These are phyloP conservation scores for Agroathelia rolfsii DNA, from an alignment of 1,284 basidiomycete species.

Conservation along the genomic window DNA sequence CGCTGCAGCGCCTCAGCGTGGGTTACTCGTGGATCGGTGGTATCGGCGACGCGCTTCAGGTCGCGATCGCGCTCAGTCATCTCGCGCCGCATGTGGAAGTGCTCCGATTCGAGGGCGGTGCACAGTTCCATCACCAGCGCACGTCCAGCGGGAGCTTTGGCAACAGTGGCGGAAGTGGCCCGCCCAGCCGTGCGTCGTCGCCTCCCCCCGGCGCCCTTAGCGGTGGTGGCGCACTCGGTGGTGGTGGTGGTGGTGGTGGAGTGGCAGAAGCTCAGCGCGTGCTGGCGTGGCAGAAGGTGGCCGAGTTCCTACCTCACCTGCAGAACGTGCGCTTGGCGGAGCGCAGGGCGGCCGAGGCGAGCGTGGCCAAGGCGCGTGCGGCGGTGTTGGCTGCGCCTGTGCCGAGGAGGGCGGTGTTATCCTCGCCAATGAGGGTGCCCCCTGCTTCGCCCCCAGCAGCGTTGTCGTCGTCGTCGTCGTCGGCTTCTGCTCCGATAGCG, in stretches of 20 bases:
- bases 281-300: slow-evolving; percentile 60
- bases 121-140: too few species aligned
- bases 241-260: too few species aligned
- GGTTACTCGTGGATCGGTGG: slow-evolving; percentile 72
- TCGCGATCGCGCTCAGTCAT: slow-evolving; percentile 63
- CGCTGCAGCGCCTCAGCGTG: slow-evolving; percentile 50
- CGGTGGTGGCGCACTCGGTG: too few species aligned
- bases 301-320: slow-evolving; percentile 57
- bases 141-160: too few species aligned
- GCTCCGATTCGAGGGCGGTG: slow-evolving; percentile 60
- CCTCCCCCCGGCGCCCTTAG: too few species aligned
- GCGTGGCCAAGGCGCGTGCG: slow-evolving; percentile 19
- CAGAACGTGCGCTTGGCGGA: slow-evolving; percentile 56
- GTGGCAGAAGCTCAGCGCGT: slow-evolving; percentile 54
- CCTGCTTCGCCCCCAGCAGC: too few species aligned
- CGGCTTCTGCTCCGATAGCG: too few species aligned
- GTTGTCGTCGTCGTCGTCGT: too few species aligned
- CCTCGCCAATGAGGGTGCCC: too few species aligned
- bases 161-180: too few species aligned
- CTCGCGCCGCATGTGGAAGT: slow-evolving; percentile 58
- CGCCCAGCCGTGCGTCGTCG: too few species aligned
- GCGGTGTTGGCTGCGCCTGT: slow-evolving; percentile 13
- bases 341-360: slow-evolving; percentile 32
- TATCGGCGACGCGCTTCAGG: slow-evolving; percentile 53
- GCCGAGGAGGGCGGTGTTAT: too few species aligned